These are phyloP conservation scores for Nitzschia sp. DNA, from an alignment of 108 stramenopile species.

Conservation along the genomic window DNA sequence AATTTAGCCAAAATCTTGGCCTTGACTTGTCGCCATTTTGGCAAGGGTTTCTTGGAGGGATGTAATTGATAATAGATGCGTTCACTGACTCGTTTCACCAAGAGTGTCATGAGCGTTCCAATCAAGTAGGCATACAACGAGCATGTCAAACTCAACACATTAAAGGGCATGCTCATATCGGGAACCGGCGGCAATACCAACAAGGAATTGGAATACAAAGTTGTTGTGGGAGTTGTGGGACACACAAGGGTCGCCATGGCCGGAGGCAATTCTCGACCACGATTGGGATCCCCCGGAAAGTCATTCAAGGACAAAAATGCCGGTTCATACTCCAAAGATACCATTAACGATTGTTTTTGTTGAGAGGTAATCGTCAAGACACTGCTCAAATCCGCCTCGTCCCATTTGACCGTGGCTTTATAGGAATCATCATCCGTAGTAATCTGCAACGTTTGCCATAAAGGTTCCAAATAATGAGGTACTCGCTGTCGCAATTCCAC, in stretches of 20 bases:
- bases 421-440: not conserved
- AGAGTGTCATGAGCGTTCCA: conserved; percentile 79
- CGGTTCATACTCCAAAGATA: conserved; percentile 70
- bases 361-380: conserved; percentile 6
- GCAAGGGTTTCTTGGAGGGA: conserved; percentile 38
- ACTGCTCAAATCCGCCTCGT: conserved; percentile 6
- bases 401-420: conserved; percentile 25
- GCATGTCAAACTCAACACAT: conserved; percentile 88
- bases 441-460: conserved; percentile 27
- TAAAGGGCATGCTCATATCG: conserved; percentile 96
- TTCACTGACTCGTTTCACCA: conserved; percentile 72
- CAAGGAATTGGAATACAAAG: conserved; percentile 62
- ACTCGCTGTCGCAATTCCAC: conserved; percentile 26
- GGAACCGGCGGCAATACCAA: conserved; percentile 83
- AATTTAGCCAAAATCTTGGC: not conserved
- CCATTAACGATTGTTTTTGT: conserved; percentile 41
- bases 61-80: conserved; percentile 57
- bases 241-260: conserved; percentile 52
- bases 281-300: conserved; percentile 85
- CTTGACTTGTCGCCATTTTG: conserved; percentile 18
- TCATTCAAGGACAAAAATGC: conserved; percentile 69
- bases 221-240: conserved; percentile 3
- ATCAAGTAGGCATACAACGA: conserved; percentile 86
- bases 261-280: conserved; percentile 75
- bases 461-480: conserved; percentile 26